Base-by-base conservation (phyloP, 345 rosid genomes). In the Trapa bicornis region DNA sequence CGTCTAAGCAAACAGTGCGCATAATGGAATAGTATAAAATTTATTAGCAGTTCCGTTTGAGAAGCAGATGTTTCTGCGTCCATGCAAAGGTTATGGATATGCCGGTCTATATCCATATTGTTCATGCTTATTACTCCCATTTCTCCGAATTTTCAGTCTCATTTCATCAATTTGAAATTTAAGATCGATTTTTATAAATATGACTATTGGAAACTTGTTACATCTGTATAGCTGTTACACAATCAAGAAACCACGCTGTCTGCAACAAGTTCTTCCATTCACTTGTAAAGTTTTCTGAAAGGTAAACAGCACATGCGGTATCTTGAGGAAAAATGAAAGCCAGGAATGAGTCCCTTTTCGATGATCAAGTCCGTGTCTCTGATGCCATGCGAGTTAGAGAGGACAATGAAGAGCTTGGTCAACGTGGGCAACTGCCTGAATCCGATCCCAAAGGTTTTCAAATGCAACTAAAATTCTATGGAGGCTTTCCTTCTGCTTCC, bases 1-100 rank as follows among this genome's bases (percentile, higher is more conserved):
- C 82, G 96, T 67, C 75, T 90, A 52, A 85, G 92, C 73, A 90
- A 90, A 78, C 75, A 94, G 47, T 85, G 94, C 45, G 94, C 94
- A 32, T 93, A 81, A 86, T 72, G 14, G 37, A 33, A 29, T 22
- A 22, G 29, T 22, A 22, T 22, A 22, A 22, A 22, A 22, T 22
- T 22, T 22, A 22, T 22, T 22, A 22, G 29, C 29, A 22, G 29
- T 22, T 22, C 29, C 29, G 29, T 22, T 22, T 22, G 29, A 22
- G 29, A 22, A 22, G 29, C 29, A 39, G 42, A 39, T 22, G 37
- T 22, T 58, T 58, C 36, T 22, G 5, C 35, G 9, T 58, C 62
- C 33, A 29, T 58, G 38, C 33, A 58, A 32, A 58, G 29, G 62
- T 16, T 58, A 58, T 9, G 15, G 37, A 58, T 58, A 33, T 58